phyloP scores from a whole-genome alignment of 192 early-diverging fungal species.

The Coemansia aciculifera region DNA sequence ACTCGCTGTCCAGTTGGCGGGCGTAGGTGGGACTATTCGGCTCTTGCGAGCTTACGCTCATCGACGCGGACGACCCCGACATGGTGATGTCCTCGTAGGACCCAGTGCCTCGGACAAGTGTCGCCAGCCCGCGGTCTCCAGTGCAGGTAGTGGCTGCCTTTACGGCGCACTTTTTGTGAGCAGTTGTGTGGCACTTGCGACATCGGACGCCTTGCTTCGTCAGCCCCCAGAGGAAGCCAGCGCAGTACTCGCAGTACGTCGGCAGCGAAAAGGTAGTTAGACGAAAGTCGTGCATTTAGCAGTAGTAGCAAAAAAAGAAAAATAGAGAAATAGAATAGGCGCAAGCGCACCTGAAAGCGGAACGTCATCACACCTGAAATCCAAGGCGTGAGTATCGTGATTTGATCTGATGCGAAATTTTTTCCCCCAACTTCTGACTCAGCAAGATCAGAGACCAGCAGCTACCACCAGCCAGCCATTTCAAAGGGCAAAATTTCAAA shows the following conservation, averaged over 20 bases:
- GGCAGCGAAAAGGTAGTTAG: conserved; percentile 56
- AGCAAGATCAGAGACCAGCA: background rate
- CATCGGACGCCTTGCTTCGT: conserved; percentile 65
- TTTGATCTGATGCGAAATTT: conserved; percentile 12
- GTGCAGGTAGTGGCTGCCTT: conserved; percentile 30
- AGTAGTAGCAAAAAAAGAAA: background rate
- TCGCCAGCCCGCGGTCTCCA: conserved; percentile 40
- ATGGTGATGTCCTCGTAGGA: background rate
- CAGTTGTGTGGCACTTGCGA: conserved; percentile 52
- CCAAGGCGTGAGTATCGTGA: background rate
- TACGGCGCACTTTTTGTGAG: conserved; percentile 59
- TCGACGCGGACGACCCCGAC: background rate
- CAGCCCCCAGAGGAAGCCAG: conserved; percentile 68
- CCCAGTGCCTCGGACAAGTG: conserved; percentile 14
- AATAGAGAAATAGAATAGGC: background rate
- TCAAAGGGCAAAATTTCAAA: conserved; percentile 4
- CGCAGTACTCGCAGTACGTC: conserved; percentile 66
- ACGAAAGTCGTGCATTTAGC: conserved; percentile 59
- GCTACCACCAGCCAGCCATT: background rate
- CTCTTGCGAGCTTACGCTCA: background rate
- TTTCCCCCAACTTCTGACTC: conserved; percentile 6
- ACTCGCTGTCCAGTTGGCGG: conserved; percentile 40
- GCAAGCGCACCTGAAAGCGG: background rate
- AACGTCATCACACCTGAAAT: background rate
- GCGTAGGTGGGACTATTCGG: background rate